Evolutionary conservation across 2,329 filamentous ascomycete species (phyloP), one percentile per base, ranked within the genome.

Genomic region (Chaetothyriales sp.): DNA sequence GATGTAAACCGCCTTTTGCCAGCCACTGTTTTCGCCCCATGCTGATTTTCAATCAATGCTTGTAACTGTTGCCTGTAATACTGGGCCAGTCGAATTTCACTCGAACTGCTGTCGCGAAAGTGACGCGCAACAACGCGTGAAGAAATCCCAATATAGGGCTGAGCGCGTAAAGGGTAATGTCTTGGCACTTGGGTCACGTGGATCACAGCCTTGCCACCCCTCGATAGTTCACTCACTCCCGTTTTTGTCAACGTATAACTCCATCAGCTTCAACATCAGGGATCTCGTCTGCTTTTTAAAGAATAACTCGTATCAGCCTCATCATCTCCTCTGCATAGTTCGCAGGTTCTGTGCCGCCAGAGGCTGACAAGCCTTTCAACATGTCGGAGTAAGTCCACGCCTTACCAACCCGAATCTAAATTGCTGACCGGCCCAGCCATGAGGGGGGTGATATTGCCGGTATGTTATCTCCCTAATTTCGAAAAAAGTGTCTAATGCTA

Each of bases 1-100:
- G 75, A 5, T 72, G 68, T 9, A 88, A 73, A 26, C 81, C 83
- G 45, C 79, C 78, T 57, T 66, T 79, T 53, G 68, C 75, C 52
- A 82, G 71, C 62, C 72, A 73, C 60, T 68, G 65, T 53, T 68
- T 70, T 43, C 48, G 28, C 28, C 48, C 22, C 43, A 45, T 26
- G 43, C 5, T 45, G 18, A 20, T 26, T 45, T 18, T 3, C 1
- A n/a, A 45, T 2, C 22, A 45, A 19, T 45, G 6, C 2, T 26
- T 4, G n/a, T 19, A 20, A 1, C 18, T 45, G 43, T n/a, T n/a
- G n/a, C n/a, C 19, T n/a, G 12, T 45, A 15, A 39, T 15, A 39
- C 15, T 39, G 32, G 12, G 10, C 12, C 10, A 15, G 15, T 39
- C n/a, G n/a, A n/a, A n/a, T n/a, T n/a, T n/a, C 32, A 25, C 3